A percentile compares a stretch with the other conserved stretches of the same genome.
Evolutionary conservation across 139 green algal genomes (phyloP).

Genomic region (Nannochloris sp.): DNA sequence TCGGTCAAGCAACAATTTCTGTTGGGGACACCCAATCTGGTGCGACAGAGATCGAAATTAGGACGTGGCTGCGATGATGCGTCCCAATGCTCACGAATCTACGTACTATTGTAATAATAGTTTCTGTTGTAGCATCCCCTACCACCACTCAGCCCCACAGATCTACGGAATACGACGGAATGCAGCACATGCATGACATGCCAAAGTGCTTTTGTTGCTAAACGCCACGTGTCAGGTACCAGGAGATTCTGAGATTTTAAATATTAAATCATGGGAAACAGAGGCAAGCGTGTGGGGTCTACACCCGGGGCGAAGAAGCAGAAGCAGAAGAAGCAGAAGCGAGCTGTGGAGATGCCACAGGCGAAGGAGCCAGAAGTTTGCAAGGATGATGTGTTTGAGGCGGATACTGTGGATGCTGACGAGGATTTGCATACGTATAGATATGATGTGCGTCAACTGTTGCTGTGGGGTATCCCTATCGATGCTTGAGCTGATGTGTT

Average conservation of each 20-base stretch:
- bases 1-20: too few species aligned
- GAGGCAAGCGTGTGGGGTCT: neutral
- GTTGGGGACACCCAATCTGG: too few species aligned
- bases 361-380: neutral
- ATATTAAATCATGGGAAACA: neutral
- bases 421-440: constrained; percentile 39
- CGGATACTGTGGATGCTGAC: constrained; percentile 43
- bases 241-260: neutral
- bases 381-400: constrained; percentile 48
- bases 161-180: too few species aligned
- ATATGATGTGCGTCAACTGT: neutral
- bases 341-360: neutral
- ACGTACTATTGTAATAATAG: too few species aligned
- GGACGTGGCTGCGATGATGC: too few species aligned
- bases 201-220: too few species aligned
- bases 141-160: neutral
- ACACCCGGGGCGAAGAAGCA: too few species aligned
- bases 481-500: neutral
- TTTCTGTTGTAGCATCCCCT: too few species aligned
- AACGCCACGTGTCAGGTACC: too few species aligned
- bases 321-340: neutral
- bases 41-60: too few species aligned
- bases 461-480: neutral
- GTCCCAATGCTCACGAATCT: too few species aligned
- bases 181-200: too few species aligned